Evolutionary conservation across 2,329 filamentous ascomycete species (phyloP).

Genomic region (Aureobasidium musti): DNA sequence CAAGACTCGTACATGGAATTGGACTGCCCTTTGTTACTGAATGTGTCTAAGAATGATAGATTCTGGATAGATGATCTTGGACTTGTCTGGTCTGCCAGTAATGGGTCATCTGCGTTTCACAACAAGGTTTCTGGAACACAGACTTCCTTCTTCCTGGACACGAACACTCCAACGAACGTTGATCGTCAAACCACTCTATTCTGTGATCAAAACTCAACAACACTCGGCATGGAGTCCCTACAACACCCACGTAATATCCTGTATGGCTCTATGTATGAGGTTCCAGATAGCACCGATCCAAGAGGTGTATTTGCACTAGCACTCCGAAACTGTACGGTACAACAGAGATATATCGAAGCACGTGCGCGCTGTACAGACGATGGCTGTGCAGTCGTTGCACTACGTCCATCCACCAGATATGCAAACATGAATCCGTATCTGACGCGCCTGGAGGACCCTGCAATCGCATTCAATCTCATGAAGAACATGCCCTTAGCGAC

Average conservation of each 20-base stretch:
- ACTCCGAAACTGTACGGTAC: slow-evolving; percentile 28
- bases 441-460: slow-evolving; percentile 13
- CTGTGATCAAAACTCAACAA: slow-evolving; percentile 1
- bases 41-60: slow-evolving; percentile 30
- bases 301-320: neutral
- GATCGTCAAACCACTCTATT: neutral
- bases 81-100: slow-evolving; percentile 15
- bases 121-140: neutral
- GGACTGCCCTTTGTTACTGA: slow-evolving; percentile 8
- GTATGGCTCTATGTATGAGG: neutral
- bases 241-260: slow-evolving; percentile 15
- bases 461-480: slow-evolving; percentile 9
- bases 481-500: slow-evolving; percentile 21
- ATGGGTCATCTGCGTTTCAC: neutral
- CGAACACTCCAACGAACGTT: slow-evolving; percentile 29
- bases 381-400: neutral
- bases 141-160: slow-evolving; percentile 38
- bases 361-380: slow-evolving; percentile 2
- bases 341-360: slow-evolving; percentile 18
- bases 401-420: slow-evolving; percentile 26
- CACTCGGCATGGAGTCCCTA: neutral
- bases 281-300: too few relatives aligned
- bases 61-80: slow-evolving; percentile 17
- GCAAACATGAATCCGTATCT: slow-evolving; percentile 15
- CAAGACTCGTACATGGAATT: slow-evolving; percentile 36